Evolutionary conservation across 305 asterid species (phyloP), one percentile per base, ranked within the genome.

Genomic region (Euphrasia arctica): DNA sequence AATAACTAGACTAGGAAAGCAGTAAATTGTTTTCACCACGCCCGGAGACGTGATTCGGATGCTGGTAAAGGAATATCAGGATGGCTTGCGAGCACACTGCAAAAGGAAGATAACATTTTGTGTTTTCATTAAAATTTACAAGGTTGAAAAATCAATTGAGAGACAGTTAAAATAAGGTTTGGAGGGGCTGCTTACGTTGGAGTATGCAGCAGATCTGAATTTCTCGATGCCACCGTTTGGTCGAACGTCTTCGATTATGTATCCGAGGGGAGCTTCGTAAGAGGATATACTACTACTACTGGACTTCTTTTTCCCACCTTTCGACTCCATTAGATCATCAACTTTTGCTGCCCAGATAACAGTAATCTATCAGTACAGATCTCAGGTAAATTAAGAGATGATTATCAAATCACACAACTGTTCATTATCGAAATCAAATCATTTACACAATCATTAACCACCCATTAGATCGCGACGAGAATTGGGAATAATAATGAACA

Each of bases 121-220:
- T 2, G 9, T 39, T 39, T 39, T 7, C 1, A 39, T 7, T 0
- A 0, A 7, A 39, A 7, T 1, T 39, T 32, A 4, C 36, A 32
- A 32, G 36, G 6, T 3, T 3, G 36, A 0, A 32, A 32, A 3
- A 4, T 0, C 27, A 32, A 7, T 0, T 39, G 42, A 34, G 42
- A 5, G 42, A 39, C 9, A 0, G 10, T 39, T 39, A 6, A 39
- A 39, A 39, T 5, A 36, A 6, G 42, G 42, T 1, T 39, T 9
- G 11, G 9, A 8, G 11, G 43, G 11, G 11, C 22, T 18, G 43
- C 43, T 39, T 39, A 39, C 45, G 94, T 88, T 91, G 74, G 96
- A 88, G 96, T 88, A 91, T 0, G 98, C 95, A 88, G 98, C 98
- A 76, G 95, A 91, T 83, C 85, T 80, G 95, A 91, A 86, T 71